A percentile compares a stretch with the other conserved stretches of the same genome.
Evolutionary conservation across 2,329 filamentous ascomycete species (phyloP).

Genomic region (Beauveria pseudobassiana): DNA sequence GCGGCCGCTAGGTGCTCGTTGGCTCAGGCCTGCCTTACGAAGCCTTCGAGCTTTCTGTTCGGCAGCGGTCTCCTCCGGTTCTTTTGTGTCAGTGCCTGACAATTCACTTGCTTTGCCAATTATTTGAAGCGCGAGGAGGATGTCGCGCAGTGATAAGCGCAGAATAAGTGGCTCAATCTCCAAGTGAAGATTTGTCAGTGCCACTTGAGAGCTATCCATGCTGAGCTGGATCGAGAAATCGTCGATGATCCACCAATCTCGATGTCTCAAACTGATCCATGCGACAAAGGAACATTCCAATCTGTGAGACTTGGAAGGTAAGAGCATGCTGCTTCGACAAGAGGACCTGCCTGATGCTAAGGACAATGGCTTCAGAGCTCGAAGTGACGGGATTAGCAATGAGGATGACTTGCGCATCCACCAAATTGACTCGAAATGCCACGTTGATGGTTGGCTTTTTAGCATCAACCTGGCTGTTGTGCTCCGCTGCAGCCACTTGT

Average conservation of each 20-base stretch:
- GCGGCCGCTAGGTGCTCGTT: constrained; percentile 49
- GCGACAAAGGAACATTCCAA: constrained; percentile 96
- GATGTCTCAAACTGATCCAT: constrained; percentile 97
- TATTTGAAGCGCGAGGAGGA: constrained; percentile 88
- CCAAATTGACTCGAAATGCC: constrained; percentile 85
- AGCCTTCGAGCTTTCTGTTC: constrained; percentile 51
- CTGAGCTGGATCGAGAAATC: constrained; percentile 91
- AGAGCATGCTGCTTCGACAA: constrained; percentile 90
- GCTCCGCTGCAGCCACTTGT: constrained; percentile 7
- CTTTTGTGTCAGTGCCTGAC: constrained; percentile 54
- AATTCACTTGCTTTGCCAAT: constrained; percentile 84
- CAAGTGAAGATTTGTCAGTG: constrained; percentile 71
- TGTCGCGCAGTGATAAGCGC: constrained; percentile 85
- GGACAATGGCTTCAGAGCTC: constrained; percentile 90
- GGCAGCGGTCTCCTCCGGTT: constrained; percentile 29
- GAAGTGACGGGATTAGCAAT: constrained; percentile 89
- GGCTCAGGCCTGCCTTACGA: constrained; percentile 40
- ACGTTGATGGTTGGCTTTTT: constrained; percentile 52
- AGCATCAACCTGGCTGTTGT: neutral
- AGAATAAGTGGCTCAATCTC: constrained; percentile 89
- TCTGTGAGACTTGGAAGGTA: constrained; percentile 85
- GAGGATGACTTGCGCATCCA: constrained; percentile 92
- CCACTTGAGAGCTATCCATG: constrained; percentile 61
- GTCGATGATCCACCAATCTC: constrained; percentile 80
- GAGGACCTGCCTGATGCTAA: constrained; percentile 88